Evolutionary conservation across 2,329 filamentous ascomycete species (phyloP).

Genomic region (Cordyceps cicadae): DNA sequence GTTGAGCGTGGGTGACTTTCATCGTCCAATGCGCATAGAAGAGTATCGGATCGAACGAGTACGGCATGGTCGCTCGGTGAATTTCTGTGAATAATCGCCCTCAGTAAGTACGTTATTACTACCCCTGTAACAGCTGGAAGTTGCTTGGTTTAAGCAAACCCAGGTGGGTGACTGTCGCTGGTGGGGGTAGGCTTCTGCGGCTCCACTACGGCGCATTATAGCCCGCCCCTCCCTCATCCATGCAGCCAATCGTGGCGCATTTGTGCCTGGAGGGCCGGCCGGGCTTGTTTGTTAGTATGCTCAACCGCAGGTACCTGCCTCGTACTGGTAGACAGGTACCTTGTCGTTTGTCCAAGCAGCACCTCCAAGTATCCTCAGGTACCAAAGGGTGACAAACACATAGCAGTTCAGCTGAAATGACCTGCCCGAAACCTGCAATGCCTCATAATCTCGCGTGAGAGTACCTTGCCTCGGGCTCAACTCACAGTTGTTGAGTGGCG

Average conservation of each 20-base stretch:
- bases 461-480: background rate
- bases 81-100: too few species aligned
- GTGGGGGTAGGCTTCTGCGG: background rate
- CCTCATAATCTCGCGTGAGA: background rate
- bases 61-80: too few species aligned
- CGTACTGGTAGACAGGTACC: background rate
- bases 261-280: conserved; percentile 9
- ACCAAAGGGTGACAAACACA: background rate
- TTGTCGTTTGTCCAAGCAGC: background rate
- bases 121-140: background rate
- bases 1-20: too few species aligned
- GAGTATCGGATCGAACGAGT: too few species aligned
- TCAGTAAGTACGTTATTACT: too few species aligned
- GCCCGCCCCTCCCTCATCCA: background rate
- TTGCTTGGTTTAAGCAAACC: background rate
- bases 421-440: background rate
- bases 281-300: background rate
- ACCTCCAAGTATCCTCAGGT: background rate
- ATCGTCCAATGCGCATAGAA: too few species aligned
- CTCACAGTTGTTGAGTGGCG: background rate
- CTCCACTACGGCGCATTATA: conserved; percentile 1
- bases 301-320: background rate
- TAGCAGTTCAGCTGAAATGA: background rate
- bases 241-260: conserved; percentile 2
- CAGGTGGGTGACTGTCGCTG: background rate